phyloP scores from a whole-genome alignment of 306 rosid genomes.

The Prunus mume region DNA sequence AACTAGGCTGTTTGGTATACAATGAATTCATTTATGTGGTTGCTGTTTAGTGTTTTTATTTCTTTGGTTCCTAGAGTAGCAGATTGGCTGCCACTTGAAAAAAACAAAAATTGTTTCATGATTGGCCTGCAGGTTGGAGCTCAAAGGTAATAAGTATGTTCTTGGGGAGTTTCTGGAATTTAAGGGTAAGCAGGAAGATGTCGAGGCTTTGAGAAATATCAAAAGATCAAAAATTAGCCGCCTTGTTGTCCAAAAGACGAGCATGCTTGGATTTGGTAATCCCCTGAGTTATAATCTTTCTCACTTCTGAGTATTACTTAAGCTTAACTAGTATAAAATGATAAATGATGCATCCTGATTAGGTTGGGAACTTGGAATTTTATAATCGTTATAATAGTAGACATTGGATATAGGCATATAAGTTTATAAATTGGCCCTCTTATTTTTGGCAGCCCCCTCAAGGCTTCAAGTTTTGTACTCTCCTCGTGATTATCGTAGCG shows the following conservation, averaged over 20 bases:
- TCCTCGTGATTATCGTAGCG: conserved; percentile 68
- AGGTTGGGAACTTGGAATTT: background rate
- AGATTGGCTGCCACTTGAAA: background rate
- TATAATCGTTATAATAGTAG: background rate
- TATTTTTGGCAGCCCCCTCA: conserved; percentile 67
- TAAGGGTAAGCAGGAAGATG: conserved; percentile 83
- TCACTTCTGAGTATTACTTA: background rate
- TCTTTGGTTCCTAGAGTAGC: background rate
- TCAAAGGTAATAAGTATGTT: conserved; percentile 65
- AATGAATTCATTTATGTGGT: background rate
- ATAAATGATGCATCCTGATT: background rate
- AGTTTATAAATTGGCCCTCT: background rate
- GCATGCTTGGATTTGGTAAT: conserved; percentile 96
- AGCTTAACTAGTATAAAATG: background rate
- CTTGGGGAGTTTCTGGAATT: conserved; percentile 91
- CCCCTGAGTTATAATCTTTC: conserved; percentile 12
- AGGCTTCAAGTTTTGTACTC: conserved; percentile 73
- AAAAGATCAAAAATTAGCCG: conserved; percentile 79
- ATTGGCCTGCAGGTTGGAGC: conserved; percentile 64
- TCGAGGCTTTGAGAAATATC: conserved; percentile 53
- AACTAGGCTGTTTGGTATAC: background rate
- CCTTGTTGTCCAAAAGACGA: conserved; percentile 65
- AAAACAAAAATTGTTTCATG: background rate
- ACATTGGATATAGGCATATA: background rate
- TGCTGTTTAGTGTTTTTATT: background rate